Evolutionary conservation across 129 eudicot species (phyloP), one percentile per base, ranked within the genome.

Genomic region (Solidago caesia): DNA sequence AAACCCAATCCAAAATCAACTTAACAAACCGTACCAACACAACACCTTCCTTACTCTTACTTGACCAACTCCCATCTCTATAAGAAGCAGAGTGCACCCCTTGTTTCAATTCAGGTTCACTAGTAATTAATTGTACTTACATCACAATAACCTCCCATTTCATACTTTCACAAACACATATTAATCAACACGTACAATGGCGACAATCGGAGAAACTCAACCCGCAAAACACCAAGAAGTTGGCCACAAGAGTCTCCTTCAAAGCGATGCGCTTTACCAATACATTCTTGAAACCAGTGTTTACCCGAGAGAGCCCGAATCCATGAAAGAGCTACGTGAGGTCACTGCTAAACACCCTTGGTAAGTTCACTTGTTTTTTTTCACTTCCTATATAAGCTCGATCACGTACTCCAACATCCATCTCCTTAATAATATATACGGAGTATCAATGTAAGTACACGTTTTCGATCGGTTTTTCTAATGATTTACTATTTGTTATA

Each of bases 211-310:
- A 51, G 70, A 66, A 77, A 55, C 71, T 10, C 83, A 80, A 76
- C 70, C 77, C 2, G 70, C 70, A 16, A 85, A 77, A 73, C 89
- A 85, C 67, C 82, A 82, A 76, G 88, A 85, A 72, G 87, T 85
- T 52, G 89, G 89, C 8, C 87, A 85, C 84, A 85, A 85, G 75
- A 85, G 87, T 57, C 87, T 85, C 39, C 79, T 85, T 65, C 89
- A 85, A 79, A 85, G 89, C 10, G 89, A 85, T 33, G 89, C 84
- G 0, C 89, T 85, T 44, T 85, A 85, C 44, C 87, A 85, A 76
- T 86, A 86, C 73, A 80, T 86, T 14, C 87, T 86, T 6, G 90
- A 86, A 75, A 86, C 90, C 6, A 83, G 90, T 21, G 90, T 86
- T 11, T 86, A 86, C 62, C 90, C 90, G 1, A 74, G 85, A 53